Base-by-base conservation (phyloP, 2,329 filamentous ascomycete species). In the Cytospora mali region DNA sequence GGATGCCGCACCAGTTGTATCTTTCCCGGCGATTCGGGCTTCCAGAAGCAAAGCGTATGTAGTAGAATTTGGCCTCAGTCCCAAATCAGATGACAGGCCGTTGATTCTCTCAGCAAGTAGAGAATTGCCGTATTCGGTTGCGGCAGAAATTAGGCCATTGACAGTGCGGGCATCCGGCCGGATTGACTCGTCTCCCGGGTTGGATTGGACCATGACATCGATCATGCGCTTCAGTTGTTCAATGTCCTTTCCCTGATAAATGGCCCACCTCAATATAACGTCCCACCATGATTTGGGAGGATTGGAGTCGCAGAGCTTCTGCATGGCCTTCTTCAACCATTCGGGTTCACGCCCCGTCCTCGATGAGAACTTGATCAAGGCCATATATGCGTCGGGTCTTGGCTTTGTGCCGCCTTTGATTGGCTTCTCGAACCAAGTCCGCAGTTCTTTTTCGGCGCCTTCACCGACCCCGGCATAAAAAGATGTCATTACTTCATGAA, bases 41-140 rank as follows among this genome's bases (percentile, higher is more conserved):
- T 89, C 84, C 68, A 98, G 84, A 71, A 93, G 87, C 56, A 96
- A 80, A 53, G 92, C 81, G 68, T 85, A 88, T 0, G 93, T 96
- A 55, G 81, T 80, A 13, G 85, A 83, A 72, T 96, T 85, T 0
- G 90, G 85, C 57, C 80, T 73, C 25, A 97, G 84, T 5, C 82
- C 84, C 69, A 87, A 84, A 69, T 88, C 86, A 51, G 83, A 73
- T 2, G 88, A 87, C 13, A 97, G 76, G 1, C 83, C 77, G 53
- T 92, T 81, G 66, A 93, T 90, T 14, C 91, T 84, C 71, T 93
- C 88, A 6, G 91, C 91, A 52, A 91, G 79, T 68, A 90, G 86
- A 0, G 87, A 81, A 69, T 96, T 88, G 13, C 88, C 81, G 60
- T 83, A 82, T n/a, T 85, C 84, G 66, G 89, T 88, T 11, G 92